phyloP scores from a whole-genome alignment of 805 yeast species.

The Ogataea trehaloabstinens region DNA sequence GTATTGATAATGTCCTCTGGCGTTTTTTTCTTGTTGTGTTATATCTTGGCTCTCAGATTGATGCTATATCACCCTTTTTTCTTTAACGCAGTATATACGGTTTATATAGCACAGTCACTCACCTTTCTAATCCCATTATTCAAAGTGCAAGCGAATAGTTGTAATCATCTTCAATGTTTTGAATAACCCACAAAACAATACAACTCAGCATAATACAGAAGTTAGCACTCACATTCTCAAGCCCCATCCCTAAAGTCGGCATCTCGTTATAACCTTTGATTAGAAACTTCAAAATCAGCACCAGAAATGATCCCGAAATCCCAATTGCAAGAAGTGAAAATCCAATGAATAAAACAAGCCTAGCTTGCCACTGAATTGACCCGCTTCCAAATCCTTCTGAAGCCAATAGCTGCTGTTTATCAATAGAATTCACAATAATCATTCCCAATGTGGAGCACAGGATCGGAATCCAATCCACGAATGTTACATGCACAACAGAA shows the following conservation, averaged over 20 bases:
- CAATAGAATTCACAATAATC: constrained; percentile 74
- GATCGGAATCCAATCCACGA: constrained; percentile 95
- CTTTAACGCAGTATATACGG: too few species aligned
- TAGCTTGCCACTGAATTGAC: constrained; percentile 86
- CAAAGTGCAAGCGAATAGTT: constrained; percentile 75
- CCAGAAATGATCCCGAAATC: constrained; percentile 86
- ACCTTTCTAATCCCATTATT: neutral
- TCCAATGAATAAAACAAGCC: constrained; percentile 86
- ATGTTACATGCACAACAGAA: constrained; percentile 80
- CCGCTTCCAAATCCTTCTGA: constrained; percentile 31
- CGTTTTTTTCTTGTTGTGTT: too few species aligned
- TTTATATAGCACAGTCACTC: too few species aligned
- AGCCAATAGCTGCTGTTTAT: constrained; percentile 48
- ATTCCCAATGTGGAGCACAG: constrained; percentile 87
- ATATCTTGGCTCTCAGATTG: too few species aligned
- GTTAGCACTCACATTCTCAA: constrained; percentile 80
- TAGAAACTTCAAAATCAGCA: constrained; percentile 79
- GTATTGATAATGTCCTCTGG: too few species aligned
- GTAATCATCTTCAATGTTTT: constrained; percentile 94
- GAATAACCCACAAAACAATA: constrained; percentile 87
- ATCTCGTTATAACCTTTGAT: constrained; percentile 67
- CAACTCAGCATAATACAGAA: constrained; percentile 84
- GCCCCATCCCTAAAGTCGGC: constrained; percentile 95
- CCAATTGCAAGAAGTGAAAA: constrained; percentile 94
- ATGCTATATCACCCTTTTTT: too few species aligned